These are phyloP conservation scores for Sanguinoderma infundibulare DNA, from an alignment of 1,284 basidiomycete genomes.

Conservation along the genomic window DNA sequence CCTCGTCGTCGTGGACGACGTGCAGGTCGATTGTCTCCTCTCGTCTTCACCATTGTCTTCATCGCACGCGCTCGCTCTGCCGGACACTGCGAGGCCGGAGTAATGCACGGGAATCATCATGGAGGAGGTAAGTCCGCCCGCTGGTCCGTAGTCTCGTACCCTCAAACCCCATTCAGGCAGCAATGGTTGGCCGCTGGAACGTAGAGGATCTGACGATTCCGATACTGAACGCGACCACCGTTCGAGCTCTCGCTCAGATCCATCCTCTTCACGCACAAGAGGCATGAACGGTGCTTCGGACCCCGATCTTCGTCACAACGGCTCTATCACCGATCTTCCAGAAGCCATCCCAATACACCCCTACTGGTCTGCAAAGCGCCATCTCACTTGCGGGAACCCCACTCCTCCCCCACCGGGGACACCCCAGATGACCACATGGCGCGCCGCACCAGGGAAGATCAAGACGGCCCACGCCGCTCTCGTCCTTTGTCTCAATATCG, in stretches of 20 bases:
- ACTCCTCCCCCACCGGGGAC: constrained; percentile 68
- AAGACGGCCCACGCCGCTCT: constrained; percentile 93
- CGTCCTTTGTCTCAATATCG: constrained; percentile 97
- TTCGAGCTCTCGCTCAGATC: constrained; percentile 47
- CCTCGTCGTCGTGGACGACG: no score
- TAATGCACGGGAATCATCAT: constrained; percentile 26
- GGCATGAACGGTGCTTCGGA: constrained; percentile 37
- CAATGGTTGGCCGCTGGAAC: constrained; percentile 22
- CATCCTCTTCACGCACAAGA: constrained; percentile 43
- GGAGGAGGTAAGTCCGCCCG: constrained; percentile 20
- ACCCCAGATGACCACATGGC: constrained; percentile 77
- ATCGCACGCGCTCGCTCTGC: not conserved
- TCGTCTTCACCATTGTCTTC: not conserved
- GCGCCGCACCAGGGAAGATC: constrained; percentile 78
- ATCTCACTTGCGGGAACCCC: constrained; percentile 88
- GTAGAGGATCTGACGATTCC: constrained; percentile 44
- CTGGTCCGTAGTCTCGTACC: not conserved
- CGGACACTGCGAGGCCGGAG: constrained; percentile 8
- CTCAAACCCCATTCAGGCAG: constrained; percentile 16
- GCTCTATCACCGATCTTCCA: constrained; percentile 46
- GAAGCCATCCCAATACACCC: constrained; percentile 68
- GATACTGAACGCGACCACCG: constrained; percentile 51
- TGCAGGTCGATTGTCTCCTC: not conserved
- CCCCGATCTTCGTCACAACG: constrained; percentile 37
- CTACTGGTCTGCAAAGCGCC: constrained; percentile 85